Evolutionary conservation across 1,284 basidiomycete species (phyloP).

Genomic region (Cutaneotrichosporon sp.): DNA sequence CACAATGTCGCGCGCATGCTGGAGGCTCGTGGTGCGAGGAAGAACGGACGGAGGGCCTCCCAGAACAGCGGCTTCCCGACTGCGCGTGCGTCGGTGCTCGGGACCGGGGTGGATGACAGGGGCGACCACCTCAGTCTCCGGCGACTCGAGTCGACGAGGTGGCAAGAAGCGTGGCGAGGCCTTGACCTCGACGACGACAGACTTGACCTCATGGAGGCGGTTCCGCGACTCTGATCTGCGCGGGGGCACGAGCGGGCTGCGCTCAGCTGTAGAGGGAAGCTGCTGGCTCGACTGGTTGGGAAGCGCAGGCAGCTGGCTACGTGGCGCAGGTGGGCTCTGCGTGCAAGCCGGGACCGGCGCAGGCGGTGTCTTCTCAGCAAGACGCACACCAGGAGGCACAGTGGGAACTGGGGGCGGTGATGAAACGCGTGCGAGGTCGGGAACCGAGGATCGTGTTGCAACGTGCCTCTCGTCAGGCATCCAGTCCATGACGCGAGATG

Average conservation of each 20-base stretch:
- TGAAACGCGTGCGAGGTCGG: slow-evolving; percentile 3
- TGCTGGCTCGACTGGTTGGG: not conserved
- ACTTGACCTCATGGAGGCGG: not conserved
- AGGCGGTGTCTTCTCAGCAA: not conserved
- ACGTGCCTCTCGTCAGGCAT: slow-evolving; percentile 11
- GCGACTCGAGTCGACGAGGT: not conserved
- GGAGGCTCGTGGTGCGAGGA: not conserved
- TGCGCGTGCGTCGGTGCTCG: too few relatives aligned
- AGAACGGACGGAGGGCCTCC: not conserved
- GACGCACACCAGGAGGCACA: not conserved
- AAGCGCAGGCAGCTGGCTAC: not conserved
- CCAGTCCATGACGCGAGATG: slow-evolving; percentile 6
- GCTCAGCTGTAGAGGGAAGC: not conserved
- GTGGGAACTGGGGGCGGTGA: not conserved
- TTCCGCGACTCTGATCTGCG: not conserved
- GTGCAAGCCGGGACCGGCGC: slow-evolving; percentile 1
- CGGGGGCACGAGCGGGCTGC: not conserved
- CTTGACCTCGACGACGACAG: not conserved
- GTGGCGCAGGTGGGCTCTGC: not conserved
- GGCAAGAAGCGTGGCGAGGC: not conserved
- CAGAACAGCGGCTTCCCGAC: too few relatives aligned
- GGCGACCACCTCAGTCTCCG: not conserved
- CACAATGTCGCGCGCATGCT: not conserved
- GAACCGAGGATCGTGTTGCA: slow-evolving; percentile 8
- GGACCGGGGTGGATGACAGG: too few relatives aligned